Conservation (phyloP, 1,139 yeast species). For the Taphrina sp. region DNA sequence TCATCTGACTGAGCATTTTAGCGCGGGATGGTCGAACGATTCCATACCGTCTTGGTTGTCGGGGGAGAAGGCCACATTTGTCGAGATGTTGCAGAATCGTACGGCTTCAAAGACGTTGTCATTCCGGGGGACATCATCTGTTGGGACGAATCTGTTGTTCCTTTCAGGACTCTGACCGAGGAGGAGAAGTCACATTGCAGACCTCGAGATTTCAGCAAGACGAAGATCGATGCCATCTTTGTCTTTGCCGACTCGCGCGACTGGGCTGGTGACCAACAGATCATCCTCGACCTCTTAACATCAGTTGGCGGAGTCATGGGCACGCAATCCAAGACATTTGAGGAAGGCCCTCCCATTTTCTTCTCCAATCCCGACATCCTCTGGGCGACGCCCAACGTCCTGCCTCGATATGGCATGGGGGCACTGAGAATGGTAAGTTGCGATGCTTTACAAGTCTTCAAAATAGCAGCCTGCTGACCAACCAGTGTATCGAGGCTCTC, state of each 20-base stretch:
- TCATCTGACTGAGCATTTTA: no score
- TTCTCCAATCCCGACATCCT: slow-evolving; percentile 86
- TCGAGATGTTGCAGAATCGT: slow-evolving; percentile 38
- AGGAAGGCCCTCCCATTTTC: slow-evolving; percentile 76
- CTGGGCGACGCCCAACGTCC: slow-evolving; percentile 81
- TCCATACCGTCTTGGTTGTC: slow-evolving; percentile 72
- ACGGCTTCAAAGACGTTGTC: slow-evolving; percentile 74
- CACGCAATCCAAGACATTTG: slow-evolving; percentile 63
- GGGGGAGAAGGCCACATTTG: slow-evolving; percentile 62
- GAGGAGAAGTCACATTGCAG: slow-evolving; percentile 54
- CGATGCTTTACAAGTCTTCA: neutral
- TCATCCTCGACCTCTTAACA: slow-evolving; percentile 70
- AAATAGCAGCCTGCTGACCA: neutral
- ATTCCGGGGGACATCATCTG: slow-evolving; percentile 71
- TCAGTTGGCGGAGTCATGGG: slow-evolving; percentile 81
- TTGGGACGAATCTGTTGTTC: slow-evolving; percentile 63
- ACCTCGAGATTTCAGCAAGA: slow-evolving; percentile 67
- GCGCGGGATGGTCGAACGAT: slow-evolving; percentile 68
- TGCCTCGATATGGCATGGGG: slow-evolving; percentile 85
- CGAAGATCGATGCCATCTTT: slow-evolving; percentile 73
- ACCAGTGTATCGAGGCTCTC: slow-evolving; percentile 54
- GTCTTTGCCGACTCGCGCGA: slow-evolving; percentile 93
- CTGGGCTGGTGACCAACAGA: slow-evolving; percentile 83
- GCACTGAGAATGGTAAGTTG: slow-evolving; percentile 21
- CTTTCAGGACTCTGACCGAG: slow-evolving; percentile 60